A percentile compares a stretch with the other conserved stretches of the same genome.
Conservation (phyloP, 2,329 filamentous ascomycete species). For the Trichophyton verrucosum region DNA sequence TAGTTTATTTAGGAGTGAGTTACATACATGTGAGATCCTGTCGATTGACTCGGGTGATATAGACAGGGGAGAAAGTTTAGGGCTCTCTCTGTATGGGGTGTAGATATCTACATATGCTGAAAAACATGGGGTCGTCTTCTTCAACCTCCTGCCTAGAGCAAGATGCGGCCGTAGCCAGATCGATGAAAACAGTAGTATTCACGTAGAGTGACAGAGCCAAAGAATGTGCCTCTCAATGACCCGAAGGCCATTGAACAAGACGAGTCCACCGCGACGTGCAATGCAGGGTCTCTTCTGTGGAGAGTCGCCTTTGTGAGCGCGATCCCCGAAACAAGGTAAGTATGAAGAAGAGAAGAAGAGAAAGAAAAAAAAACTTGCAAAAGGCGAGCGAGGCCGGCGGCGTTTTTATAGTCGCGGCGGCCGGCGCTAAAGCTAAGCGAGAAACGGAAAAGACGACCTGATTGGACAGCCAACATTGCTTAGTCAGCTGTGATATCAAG, state of each 20-base stretch:
- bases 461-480: neutral
- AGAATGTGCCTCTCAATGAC: slow-evolving; percentile 39
- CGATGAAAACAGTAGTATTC: slow-evolving; percentile 11
- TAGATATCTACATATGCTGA: neutral
- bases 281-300: slow-evolving; percentile 42
- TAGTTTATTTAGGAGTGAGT: neutral
- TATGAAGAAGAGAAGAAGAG: slow-evolving; percentile 38
- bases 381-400: neutral
- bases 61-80: no score
- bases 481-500: neutral
- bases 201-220: slow-evolving; percentile 23
- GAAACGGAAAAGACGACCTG: neutral
- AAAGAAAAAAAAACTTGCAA: slow-evolving; percentile 22
- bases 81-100: neutral
- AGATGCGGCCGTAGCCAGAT: slow-evolving; percentile 1
- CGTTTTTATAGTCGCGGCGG: slow-evolving; percentile 22
- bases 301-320: slow-evolving; percentile 36
- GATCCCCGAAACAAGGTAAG: slow-evolving; percentile 40
- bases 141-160: slow-evolving; percentile 11
- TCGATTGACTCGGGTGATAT: no score
- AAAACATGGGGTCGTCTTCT: slow-evolving; percentile 6
- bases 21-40: no score
- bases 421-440: neutral
- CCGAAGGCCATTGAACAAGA: slow-evolving; percentile 38
- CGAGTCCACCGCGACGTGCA: slow-evolving; percentile 44